Percentiles rank a stretch among this genome's conserved stretches.
phyloP scores from a whole-genome alignment of 2,329 filamentous ascomycete genomes.

The Metarhizium sp. region DNA sequence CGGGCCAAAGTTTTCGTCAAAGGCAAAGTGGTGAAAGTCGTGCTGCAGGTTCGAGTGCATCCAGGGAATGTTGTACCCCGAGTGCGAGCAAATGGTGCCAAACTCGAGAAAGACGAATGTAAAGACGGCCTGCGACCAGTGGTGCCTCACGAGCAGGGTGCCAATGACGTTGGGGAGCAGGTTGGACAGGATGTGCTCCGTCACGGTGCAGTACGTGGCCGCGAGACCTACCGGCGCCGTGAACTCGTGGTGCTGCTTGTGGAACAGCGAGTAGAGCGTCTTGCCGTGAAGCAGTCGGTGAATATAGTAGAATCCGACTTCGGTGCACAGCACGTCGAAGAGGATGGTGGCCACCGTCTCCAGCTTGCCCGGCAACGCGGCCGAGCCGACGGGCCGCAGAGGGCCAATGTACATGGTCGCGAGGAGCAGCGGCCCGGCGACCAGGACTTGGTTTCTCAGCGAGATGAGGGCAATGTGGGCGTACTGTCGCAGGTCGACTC shows the following conservation, averaged over 20 bases:
- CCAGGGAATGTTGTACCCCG: slow-evolving; percentile 9
- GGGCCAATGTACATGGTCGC: background rate
- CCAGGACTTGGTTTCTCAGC: slow-evolving; percentile 32
- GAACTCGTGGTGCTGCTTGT: slow-evolving; percentile 44
- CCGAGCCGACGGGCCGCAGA: background rate
- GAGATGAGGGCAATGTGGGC: slow-evolving; percentile 21
- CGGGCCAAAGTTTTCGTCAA: slow-evolving; percentile 12
- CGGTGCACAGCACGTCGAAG: slow-evolving; percentile 15
- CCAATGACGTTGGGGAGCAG: slow-evolving; percentile 34
- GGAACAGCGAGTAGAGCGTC: slow-evolving; percentile 33
- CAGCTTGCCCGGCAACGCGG: slow-evolving; percentile 2
- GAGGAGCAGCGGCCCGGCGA: slow-evolving; percentile 4
- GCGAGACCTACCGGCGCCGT: slow-evolving; percentile 40
- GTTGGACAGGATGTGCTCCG: slow-evolving; percentile 41
- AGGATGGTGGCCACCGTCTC: slow-evolving; percentile 6
- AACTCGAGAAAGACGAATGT: slow-evolving; percentile 11
- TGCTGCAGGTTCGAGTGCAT: slow-evolving; percentile 9
- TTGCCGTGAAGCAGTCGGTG: slow-evolving; percentile 39
- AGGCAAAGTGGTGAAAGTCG: slow-evolving; percentile 12
- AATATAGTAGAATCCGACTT: slow-evolving; percentile 39
- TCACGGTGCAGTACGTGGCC: slow-evolving; percentile 40
- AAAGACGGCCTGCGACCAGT: slow-evolving; percentile 10
- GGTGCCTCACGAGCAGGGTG: slow-evolving; percentile 6
- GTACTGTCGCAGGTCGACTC: slow-evolving; percentile 7
- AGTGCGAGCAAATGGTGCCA: slow-evolving; percentile 8